Base-by-base conservation (phyloP, 352 stramenopile species). In the Globisporangium okanoganense region DNA sequence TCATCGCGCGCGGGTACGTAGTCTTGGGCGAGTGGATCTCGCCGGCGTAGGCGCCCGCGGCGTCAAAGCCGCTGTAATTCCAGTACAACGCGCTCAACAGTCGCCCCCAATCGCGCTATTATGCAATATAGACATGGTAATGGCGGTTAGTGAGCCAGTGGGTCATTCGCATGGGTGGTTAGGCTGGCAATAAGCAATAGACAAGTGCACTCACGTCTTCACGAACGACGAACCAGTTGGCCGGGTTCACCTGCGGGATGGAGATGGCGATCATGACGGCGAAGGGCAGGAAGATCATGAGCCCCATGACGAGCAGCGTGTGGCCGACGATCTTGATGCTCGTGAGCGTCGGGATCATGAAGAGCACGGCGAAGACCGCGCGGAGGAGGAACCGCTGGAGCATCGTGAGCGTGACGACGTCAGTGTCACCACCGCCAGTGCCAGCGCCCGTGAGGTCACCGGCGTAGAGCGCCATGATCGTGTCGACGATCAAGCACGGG, bases 11-110 rank as follows among this genome's bases (percentile, higher is more conserved):
- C 16, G 87, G 84, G 59, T 92, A 93, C 59, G 78, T 91, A 8
- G 66, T 78, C 49, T 85, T 82, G 2, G 84, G 85, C 16, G 77
- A 79, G 22, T 85, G 67, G 36, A 94, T 89, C 48, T 91, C 82
- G 25, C 83, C 78, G 1, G 83, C 85, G 49, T 90, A 92, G 6
- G 79, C 82, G 24, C 79, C 83, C 13, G 79, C 80, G 1, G 77
- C 73, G 62, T 91, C 82, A 62, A 94, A 94, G 14, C 84, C 84
- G 53, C 76, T 88, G 66, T 92, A 92, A 52, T 89, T 94, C 84
- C 84, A 94, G 68, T 94, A 94, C 31, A 94, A 62, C 13, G 82
- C 61, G 45, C 82, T 89, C 18, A 94, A 48, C 29, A 94, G 57
- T 5, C 82, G 67, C 14, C 70, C 71, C 82, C 82, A 91, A 31